Conservation (phyloP, 2,329 filamentous ascomycete genomes). For the Neofusicoccum laricinum region DNA sequence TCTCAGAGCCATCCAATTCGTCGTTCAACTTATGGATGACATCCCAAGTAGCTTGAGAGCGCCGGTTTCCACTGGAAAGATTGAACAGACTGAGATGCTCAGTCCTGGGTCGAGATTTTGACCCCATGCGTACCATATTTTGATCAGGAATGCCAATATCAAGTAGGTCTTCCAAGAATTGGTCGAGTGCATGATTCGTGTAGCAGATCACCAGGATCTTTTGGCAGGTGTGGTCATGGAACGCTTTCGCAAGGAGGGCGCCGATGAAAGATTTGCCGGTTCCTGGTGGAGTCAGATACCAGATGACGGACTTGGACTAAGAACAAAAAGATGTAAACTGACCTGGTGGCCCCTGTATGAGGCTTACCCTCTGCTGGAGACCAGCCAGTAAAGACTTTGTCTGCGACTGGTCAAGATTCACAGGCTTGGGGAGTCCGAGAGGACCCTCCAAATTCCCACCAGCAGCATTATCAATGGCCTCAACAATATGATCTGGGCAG, state of each 20-base stretch:
- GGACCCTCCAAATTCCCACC: slow-evolving; percentile 31
- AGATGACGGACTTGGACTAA: too few species aligned
- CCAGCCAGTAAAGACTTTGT: slow-evolving; percentile 54
- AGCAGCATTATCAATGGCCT: slow-evolving; percentile 18
- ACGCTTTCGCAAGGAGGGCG: slow-evolving; percentile 56
- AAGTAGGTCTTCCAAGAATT: slow-evolving; percentile 60
- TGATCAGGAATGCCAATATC: slow-evolving; percentile 53
- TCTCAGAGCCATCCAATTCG: slow-evolving; percentile 32
- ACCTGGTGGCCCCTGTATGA: slow-evolving; percentile 74
- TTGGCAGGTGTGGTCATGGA: slow-evolving; percentile 50
- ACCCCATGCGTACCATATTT: slow-evolving; percentile 61
- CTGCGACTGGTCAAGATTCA: slow-evolving; percentile 55
- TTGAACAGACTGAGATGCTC: slow-evolving; percentile 44
- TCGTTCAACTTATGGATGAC: slow-evolving; percentile 44
- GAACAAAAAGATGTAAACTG: slow-evolving; percentile 22
- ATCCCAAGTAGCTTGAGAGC: slow-evolving; percentile 33
- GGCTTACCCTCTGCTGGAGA: slow-evolving; percentile 52
- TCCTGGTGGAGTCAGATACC: slow-evolving; percentile 39
- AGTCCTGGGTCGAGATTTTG: slow-evolving; percentile 51
- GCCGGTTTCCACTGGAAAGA: slow-evolving; percentile 35
- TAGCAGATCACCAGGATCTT: slow-evolving; percentile 64
- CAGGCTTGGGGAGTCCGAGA: slow-evolving; percentile 27
- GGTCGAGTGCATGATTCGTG: slow-evolving; percentile 55
- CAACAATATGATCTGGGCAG: neutral
- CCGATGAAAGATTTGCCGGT: slow-evolving; percentile 77